Evolutionary conservation across 2,329 filamentous ascomycete genomes (phyloP), one percentile per base, ranked within the genome.

Genomic region (Claviceps fusiformis): DNA sequence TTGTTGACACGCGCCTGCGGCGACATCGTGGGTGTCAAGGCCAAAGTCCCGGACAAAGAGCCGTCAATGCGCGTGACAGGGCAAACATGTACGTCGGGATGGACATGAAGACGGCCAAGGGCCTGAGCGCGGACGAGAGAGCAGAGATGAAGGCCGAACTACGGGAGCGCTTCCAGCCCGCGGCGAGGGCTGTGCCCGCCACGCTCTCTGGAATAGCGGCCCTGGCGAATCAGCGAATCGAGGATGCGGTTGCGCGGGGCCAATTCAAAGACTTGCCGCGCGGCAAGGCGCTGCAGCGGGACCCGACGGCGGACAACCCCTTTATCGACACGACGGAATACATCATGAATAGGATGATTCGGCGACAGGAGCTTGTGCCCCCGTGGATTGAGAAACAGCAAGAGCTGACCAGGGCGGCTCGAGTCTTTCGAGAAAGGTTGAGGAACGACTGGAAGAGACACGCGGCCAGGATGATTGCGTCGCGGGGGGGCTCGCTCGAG

Each of bases 301-400:
- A 97, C 62, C 74, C 87, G 52, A 83, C 88, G 60, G 87, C 88
- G 1, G 86, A 85, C 62, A 95, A 86, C 61, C 90, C 93, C 0
- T 97, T 95, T 64, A 82, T 97, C 56, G 89, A 97, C 65, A 97
- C 92, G 0, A 97, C 93, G 0, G 92, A 97, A 70, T 96, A 96
- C 67, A 88, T 97, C 63, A 86, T 97, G 86, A 97, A 98, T 71
- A 93, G 95, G 71, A 96, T 97, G 74, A 96, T 98, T 59, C 88
- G 96, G 71, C 86, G 87, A 56, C 93, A 98, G 69, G 91, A 95
- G 24, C 88, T 97, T 57, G 89, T 95, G 0, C 93, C 93, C 0
- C 92, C 92, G 0, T 98, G 93, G 93, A 97, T 98, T 57, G 93
- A 98, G 70, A 97, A 96, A 71, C 93, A 98, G 68, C 92, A 97